Evolutionary conservation across 257 asterid species (phyloP).

Genomic region (Fraxinus americana): DNA sequence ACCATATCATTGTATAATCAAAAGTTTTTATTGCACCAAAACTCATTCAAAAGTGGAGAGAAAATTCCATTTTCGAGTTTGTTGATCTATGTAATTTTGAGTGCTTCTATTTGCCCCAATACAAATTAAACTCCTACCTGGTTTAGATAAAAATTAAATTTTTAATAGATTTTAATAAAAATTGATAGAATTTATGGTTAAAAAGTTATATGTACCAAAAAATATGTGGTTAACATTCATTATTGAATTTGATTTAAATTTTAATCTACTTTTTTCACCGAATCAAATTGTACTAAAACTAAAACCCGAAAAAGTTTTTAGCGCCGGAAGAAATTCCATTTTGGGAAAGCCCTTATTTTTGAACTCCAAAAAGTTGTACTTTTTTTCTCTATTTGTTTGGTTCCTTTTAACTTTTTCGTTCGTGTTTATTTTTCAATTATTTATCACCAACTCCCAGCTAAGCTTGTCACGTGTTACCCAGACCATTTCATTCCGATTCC

Average conservation of each 20-base stretch:
- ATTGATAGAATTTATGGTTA: no score
- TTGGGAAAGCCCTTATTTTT: conserved; percentile 39
- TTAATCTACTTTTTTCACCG: no score
- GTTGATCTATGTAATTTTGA: no score
- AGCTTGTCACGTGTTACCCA: conserved; percentile 23
- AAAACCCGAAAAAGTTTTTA: conserved; percentile 31
- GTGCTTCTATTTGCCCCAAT: neutral
- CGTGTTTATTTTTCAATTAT: neutral
- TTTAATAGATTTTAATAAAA: no score
- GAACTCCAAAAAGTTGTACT: conserved; percentile 29
- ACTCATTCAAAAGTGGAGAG: no score
- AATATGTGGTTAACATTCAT: no score
- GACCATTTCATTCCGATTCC: neutral
- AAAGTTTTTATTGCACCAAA: no score
- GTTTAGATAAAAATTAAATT: no score
- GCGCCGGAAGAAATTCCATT: conserved; percentile 39
- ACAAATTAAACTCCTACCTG: neutral
- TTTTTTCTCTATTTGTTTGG: conserved; percentile 24
- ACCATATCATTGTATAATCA: no score
- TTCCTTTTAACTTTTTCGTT: conserved; percentile 17
- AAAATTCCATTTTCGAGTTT: no score
- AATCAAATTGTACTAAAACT: neutral
- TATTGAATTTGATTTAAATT: no score
- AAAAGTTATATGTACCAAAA: no score
- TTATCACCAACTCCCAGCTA: conserved; percentile 23